Evolutionary conservation across 352 stramenopile genomes (phyloP), one percentile per base, ranked within the genome.

Genomic region (Thalassiosira sp.): DNA sequence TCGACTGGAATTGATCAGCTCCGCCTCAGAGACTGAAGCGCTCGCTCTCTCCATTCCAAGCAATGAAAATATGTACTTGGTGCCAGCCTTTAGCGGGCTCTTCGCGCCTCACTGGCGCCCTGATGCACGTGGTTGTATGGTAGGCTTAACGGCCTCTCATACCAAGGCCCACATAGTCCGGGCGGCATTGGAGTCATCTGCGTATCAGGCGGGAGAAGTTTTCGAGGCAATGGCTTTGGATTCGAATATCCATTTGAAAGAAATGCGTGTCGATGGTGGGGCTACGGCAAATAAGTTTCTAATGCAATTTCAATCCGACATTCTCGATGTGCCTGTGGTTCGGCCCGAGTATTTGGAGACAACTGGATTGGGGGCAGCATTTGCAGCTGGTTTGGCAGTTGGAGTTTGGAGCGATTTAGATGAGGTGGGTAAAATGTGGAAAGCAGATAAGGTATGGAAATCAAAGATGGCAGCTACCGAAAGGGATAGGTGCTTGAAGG

Each of bases 251-350:
- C 88, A 86, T 11, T 61, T 94, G 16, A 86, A 82, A 59, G 72
- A 93, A 62, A 89, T 99, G 51, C 96, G 97, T 82, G 97, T 99
- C 0, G 97, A 99, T 81, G 97, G 97, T 31, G 97, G 97, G 63
- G 98, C 98, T 89, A 97, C 97, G n/a, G 91, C 93, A 51, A 99
- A 99, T 89, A 82, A 95, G 62, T 88, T 98, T 48, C 82, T 99
- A 24, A 98, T 99, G 95, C 97, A 99, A 81, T 98, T 99, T 88
- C 96, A 99, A 88, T 94, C 94, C 48, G 96, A 99, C 78, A 93
- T 99, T 20, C 89, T 98, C 20, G 94, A 97, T 68, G 93, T 95
- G 45, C 88, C 92, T 0, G 96, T 99, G 3, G 87, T 98, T 6
- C 94, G 94, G 53, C 96, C 97, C 0, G 90, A 95, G 7, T 92